Evolutionary conservation across 306 rosid species (phyloP).

Genomic region (Dryas octopetala): DNA sequence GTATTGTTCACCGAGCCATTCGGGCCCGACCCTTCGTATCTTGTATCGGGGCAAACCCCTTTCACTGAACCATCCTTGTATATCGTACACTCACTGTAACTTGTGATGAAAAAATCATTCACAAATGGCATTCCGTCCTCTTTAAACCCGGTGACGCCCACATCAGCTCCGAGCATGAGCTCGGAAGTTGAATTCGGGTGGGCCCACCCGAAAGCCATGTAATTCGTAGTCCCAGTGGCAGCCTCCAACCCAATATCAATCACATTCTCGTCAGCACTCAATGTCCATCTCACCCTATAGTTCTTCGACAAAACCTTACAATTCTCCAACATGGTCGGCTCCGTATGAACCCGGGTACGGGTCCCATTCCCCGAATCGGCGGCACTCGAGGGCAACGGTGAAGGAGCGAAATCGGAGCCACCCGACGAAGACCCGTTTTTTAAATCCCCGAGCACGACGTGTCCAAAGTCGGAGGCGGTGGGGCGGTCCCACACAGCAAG

Average conservation of each 20-base stretch:
- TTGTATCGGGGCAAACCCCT: slow-evolving; percentile 89
- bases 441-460: slow-evolving; percentile 34
- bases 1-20: slow-evolving; percentile 55
- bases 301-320: slow-evolving; percentile 57
- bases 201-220: slow-evolving; percentile 96
- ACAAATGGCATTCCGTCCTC: slow-evolving; percentile 74
- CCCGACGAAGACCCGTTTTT: slow-evolving; percentile 3
- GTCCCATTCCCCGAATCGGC: slow-evolving; percentile 4
- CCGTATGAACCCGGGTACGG: slow-evolving; percentile 24
- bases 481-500: slow-evolving; percentile 81
- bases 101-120: slow-evolving; percentile 70
- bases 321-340: slow-evolving; percentile 67
- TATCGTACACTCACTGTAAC: slow-evolving; percentile 58
- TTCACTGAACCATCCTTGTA: slow-evolving; percentile 44
- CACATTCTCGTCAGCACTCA: slow-evolving; percentile 45
- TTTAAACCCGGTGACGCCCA: slow-evolving; percentile 68
- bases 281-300: slow-evolving; percentile 74
- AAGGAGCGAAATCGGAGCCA: slow-evolving; percentile 33
- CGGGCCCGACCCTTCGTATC: slow-evolving; percentile 43
- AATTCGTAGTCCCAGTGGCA: slow-evolving; percentile 58
- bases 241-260: slow-evolving; percentile 81
- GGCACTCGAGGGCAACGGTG: slow-evolving; percentile 40
- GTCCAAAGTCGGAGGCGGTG: slow-evolving; percentile 77
- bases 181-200: slow-evolving; percentile 44
- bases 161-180: slow-evolving; percentile 77